Evolutionary conservation across 2,329 filamentous ascomycete genomes (phyloP), one percentile per base, ranked within the genome.

Genomic region (Xylariales sp.): DNA sequence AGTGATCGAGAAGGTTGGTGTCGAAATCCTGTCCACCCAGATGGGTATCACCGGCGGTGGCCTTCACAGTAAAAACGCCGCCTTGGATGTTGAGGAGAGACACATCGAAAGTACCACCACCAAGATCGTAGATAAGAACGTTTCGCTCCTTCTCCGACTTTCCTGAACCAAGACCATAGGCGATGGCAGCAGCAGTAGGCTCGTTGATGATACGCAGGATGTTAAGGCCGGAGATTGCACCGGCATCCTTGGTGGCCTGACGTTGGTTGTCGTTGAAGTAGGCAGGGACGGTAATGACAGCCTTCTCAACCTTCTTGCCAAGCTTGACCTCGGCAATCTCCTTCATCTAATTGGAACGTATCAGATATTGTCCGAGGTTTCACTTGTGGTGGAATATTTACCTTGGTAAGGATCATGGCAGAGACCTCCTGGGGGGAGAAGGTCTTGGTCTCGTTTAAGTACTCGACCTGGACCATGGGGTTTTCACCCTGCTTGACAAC

Each of bases 231-330:
- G 91, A 76, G 64, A 98, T 98, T 68, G 91, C 86, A 84, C 93
- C 93, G 54, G 93, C 93, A 65, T 97, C 93, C 84, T 97, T 97
- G 74, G 93, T 98, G 54, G 93, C 88, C 75, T 97, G 93, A 74
- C 93, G 86, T 79, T 98, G 93, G 80, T 95, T 95, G 83, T 98
- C 93, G 80, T 97, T 97, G 88, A 98, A 98, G 82, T 98, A 98
- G 65, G 93, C 93, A 45, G 93, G 93, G 45, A 97, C 93, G 49
- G 93, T 98, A 70, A 98, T 90, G 68, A 98, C 93, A 52, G 93
- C 93, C 83, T 97, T 97, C 74, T 93, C 84, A 61, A 97, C 90
- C 78, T 93, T 95, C 85, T 94, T 95, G 71, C 89, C 93, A 60
- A 98, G 83, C 82, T 98, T 97, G 70, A 78, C 80, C 80, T 98